Percentiles rank a stretch among this genome's conserved stretches.
phyloP scores from a whole-genome alignment of 176 grass and related monocot species.

The Zea luxurians region DNA sequence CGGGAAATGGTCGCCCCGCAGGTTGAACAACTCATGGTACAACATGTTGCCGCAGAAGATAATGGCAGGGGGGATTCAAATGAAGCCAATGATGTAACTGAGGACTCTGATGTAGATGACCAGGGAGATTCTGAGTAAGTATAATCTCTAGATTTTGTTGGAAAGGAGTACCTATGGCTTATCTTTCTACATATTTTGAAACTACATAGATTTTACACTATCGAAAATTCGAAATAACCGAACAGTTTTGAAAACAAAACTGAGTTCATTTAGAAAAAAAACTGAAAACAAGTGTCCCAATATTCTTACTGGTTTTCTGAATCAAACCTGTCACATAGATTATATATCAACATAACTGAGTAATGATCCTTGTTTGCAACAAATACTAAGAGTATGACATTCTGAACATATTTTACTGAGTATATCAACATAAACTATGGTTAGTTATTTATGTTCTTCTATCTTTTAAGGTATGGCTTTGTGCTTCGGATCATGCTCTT shows the following conservation, averaged over 20 bases:
- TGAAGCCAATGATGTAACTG: constrained; percentile 55
- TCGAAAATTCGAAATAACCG: too few species aligned
- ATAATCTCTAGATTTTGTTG: constrained; percentile 17
- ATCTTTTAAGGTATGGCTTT: constrained; percentile 80
- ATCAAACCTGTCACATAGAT: neutral
- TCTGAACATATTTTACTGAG: constrained; percentile 7
- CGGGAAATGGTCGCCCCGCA: constrained; percentile 53
- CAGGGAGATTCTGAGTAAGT: constrained; percentile 90
- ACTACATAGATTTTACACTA: neutral
- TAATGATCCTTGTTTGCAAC: neutral
- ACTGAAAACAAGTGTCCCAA: neutral
- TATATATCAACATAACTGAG: neutral
- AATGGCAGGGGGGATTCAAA: constrained; percentile 55
- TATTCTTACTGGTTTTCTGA: neutral
- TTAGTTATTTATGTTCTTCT: neutral
- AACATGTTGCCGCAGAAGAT: constrained; percentile 46
- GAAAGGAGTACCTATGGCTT: neutral
- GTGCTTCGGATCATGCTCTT: constrained; percentile 86
- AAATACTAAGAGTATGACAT: constrained; percentile 1
- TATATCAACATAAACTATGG: constrained; percentile 6
- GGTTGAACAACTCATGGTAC: constrained; percentile 61
- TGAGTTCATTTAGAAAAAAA: neutral
- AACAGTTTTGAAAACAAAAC: neutral
- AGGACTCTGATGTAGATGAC: constrained; percentile 83
- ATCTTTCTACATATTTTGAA: neutral